Percentiles rank a stretch among this genome's conserved stretches.
phyloP scores from a whole-genome alignment of 495 filamentous ascomycete species.

The Trichoderma virens region DNA sequence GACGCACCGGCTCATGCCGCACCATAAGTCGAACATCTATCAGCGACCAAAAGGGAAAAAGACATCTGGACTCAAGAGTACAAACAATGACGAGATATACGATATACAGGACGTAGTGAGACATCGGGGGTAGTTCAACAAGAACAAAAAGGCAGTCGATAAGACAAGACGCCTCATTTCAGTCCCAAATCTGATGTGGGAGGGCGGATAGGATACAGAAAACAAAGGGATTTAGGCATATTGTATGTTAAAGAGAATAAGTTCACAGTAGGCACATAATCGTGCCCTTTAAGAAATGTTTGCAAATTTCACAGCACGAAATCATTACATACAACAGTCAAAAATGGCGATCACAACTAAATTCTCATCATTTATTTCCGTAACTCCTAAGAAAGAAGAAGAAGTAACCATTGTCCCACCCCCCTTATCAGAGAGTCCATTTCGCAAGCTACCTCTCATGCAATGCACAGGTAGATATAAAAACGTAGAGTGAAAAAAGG shows the following conservation, averaged over 20 bases:
- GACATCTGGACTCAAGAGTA: not conserved
- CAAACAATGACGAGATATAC: not conserved
- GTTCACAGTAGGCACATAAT: not conserved
- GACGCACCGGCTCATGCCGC: no score
- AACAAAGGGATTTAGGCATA: not conserved
- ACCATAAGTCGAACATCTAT: no score
- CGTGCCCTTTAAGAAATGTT: not conserved
- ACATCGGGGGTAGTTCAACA: no score
- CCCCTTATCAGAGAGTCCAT: no score
- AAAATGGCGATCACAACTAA: no score
- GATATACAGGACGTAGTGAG: not conserved
- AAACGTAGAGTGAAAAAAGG: not conserved
- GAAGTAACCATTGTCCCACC: no score
- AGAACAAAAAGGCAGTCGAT: not conserved
- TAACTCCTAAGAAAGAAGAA: no score
- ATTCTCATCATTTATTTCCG: no score
- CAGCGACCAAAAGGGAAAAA: not conserved
- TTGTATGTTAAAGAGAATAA: not conserved
- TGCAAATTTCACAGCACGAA: no score
- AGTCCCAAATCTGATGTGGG: not conserved
- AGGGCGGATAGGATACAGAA: not conserved
- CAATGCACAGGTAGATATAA: not conserved
- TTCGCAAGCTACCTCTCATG: no score
- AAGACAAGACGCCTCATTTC: not conserved
- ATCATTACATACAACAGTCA: no score